Percentiles rank a stretch among this genome's conserved stretches.
Conservation (phyloP, 176 grass and related monocot species). For the Cenchrus purpureus region DNA sequence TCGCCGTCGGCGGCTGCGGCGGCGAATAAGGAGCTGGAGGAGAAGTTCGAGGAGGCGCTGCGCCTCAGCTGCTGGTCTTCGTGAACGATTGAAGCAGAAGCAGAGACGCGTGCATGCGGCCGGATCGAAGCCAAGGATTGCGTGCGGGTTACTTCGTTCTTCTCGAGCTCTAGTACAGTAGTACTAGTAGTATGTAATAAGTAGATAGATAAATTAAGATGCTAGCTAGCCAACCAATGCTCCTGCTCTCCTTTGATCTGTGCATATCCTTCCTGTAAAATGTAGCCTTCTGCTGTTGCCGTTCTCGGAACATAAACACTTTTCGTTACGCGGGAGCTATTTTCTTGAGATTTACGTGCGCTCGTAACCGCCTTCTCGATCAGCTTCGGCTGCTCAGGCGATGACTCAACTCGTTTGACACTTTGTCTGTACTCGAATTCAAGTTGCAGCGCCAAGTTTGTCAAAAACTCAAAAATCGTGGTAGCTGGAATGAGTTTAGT, state of each 20-base stretch:
- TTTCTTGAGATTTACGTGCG: not conserved
- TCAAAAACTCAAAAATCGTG: not conserved
- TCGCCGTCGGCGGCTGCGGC: not conserved
- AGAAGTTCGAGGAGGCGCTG: conserved; percentile 68
- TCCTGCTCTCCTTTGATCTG: not conserved
- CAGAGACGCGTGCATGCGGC: not conserved
- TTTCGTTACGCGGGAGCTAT: not conserved
- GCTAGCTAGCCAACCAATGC: not conserved
- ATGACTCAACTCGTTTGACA: not conserved
- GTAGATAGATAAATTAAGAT: not conserved
- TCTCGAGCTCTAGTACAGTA: not conserved
- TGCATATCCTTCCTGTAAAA: not conserved
- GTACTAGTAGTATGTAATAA: no score
- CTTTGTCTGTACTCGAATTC: not conserved
- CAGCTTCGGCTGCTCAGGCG: not conserved
- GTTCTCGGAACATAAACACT: not conserved
- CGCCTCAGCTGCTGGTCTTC: conserved; percentile 70
- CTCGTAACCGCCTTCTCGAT: not conserved
- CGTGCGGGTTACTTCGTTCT: not conserved
- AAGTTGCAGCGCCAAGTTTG: not conserved
- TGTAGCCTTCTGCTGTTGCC: not conserved
- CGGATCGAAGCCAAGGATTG: not conserved
- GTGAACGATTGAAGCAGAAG: conserved; percentile 25
- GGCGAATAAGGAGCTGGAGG: conserved; percentile 11
- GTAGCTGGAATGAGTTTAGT: not conserved